Percentiles rank a stretch among this genome's conserved stretches.
phyloP scores from a whole-genome alignment of 495 filamentous ascomycete species.

The Cryomyces antarcticus region DNA sequence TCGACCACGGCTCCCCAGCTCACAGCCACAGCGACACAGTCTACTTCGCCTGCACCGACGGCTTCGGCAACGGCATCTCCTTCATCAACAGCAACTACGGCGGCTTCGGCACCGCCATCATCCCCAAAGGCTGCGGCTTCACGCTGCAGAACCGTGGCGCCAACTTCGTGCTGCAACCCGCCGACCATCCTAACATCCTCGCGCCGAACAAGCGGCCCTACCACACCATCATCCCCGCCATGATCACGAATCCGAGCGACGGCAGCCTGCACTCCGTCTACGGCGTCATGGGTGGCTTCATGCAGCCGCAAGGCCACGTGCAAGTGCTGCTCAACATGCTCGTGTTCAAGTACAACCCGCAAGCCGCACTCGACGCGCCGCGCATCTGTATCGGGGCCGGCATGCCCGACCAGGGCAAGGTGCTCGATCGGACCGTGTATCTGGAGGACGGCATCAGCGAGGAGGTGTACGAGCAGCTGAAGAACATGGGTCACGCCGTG shows the following conservation, averaged over 20 bases:
- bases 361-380: constrained; percentile 80
- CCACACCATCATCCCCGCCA: constrained; percentile 90
- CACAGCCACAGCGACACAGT: constrained; percentile 71
- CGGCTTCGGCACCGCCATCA: constrained; percentile 75
- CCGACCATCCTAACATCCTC: constrained; percentile 54
- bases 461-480: constrained; percentile 43
- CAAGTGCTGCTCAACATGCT: constrained; percentile 86
- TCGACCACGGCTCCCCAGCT: constrained; percentile 44
- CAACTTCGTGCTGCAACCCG: constrained; percentile 46
- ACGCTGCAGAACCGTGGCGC: constrained; percentile 87
- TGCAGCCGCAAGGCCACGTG: constrained; percentile 97
- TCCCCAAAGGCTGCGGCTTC: constrained; percentile 70
- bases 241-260: constrained; percentile 60
- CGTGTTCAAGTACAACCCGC: constrained; percentile 63
- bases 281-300: constrained; percentile 95
- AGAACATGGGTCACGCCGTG: constrained; percentile 50
- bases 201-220: constrained; percentile 79
- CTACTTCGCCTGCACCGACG: constrained; percentile 73
- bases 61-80: constrained; percentile 66
- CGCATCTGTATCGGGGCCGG: constrained; percentile 62
- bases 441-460: constrained; percentile 71
- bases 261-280: constrained; percentile 61
- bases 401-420: constrained; percentile 32
- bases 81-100: constrained; percentile 95
- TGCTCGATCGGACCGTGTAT: constrained; percentile 40